Evolutionary conservation across 1,284 basidiomycete genomes (phyloP).

Genomic region (Trichosporon faecale): DNA sequence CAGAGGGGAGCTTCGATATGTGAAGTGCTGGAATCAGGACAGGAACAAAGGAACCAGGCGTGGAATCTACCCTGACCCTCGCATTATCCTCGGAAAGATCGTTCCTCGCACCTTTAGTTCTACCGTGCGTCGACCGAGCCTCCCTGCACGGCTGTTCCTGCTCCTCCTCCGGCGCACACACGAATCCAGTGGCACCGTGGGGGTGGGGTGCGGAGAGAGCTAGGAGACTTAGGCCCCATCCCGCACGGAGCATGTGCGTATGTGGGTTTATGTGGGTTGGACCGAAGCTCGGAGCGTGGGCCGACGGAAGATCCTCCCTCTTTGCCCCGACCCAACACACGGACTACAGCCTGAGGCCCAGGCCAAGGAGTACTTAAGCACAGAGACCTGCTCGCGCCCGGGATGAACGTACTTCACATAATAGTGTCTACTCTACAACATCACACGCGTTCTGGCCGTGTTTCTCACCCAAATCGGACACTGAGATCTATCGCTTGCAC

Average conservation of each 20-base stretch:
- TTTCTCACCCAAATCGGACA: not conserved
- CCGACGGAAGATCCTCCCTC: not conserved
- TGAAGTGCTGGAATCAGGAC: not conserved
- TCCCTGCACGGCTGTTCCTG: not conserved
- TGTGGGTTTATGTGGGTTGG: not conserved
- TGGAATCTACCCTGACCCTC: not conserved
- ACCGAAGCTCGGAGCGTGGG: not conserved
- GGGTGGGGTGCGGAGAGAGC: no score
- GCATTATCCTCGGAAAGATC: not conserved
- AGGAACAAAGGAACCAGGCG: no score
- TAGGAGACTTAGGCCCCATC: no score
- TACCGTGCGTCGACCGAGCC: not conserved
- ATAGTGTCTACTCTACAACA: slow-evolving; percentile 6
- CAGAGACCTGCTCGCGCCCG: not conserved
- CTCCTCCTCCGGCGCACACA: not conserved
- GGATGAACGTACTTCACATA: not conserved
- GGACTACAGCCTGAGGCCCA: no score
- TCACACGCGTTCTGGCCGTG: not conserved
- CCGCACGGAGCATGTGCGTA: not conserved
- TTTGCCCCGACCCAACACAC: not conserved
- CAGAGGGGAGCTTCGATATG: not conserved
- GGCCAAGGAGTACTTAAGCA: not conserved
- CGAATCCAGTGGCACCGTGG: no score
- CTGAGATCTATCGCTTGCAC: not conserved
- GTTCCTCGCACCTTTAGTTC: not conserved